Conservation (phyloP, 176 grass and related monocot species). For the Canna indica region DNA sequence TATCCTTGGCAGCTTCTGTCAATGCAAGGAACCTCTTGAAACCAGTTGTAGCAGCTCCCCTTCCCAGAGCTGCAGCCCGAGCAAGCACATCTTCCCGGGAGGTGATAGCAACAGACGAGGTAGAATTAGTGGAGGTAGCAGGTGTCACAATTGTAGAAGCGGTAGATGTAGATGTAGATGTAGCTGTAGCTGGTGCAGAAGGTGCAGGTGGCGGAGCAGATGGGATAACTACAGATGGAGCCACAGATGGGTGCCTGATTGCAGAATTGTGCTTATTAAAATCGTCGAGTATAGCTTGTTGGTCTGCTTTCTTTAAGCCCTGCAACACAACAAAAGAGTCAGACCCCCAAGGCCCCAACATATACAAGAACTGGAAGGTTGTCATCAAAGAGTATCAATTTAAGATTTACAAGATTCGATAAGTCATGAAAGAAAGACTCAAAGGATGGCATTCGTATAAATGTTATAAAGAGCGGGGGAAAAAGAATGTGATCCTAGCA, state of each 20-base stretch:
- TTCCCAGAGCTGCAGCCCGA: constrained; percentile 80
- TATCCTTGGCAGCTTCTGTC: constrained; percentile 92
- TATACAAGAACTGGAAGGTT: neutral
- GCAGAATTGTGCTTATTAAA: constrained; percentile 73
- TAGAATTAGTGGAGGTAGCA: constrained; percentile 32
- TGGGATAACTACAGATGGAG: constrained; percentile 34
- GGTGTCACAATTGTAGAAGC: constrained; percentile 26
- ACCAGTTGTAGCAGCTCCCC: constrained; percentile 81
- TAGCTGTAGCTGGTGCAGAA: constrained; percentile 24
- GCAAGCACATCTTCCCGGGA: constrained; percentile 88
- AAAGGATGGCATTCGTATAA: too few species aligned
- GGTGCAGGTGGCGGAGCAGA: constrained; percentile 25
- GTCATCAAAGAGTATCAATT: neutral
- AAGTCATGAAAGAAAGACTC: neutral
- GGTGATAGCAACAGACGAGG: constrained; percentile 39
- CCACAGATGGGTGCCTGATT: constrained; percentile 57
- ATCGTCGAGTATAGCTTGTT: constrained; percentile 87
- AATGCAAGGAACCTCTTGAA: constrained; percentile 98
- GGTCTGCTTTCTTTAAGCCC: constrained; percentile 96
- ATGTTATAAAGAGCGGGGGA: too few species aligned
- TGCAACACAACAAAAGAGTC: constrained; percentile 20
- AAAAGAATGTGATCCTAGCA: too few species aligned
- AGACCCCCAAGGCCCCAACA: too few species aligned
- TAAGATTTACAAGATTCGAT: neutral
- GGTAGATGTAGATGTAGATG: constrained; percentile 29